Percentiles rank a stretch among this genome's conserved stretches.
Evolutionary conservation across 805 yeast genomes (phyloP).

Genomic region (Saccharomycopsis sp.): DNA sequence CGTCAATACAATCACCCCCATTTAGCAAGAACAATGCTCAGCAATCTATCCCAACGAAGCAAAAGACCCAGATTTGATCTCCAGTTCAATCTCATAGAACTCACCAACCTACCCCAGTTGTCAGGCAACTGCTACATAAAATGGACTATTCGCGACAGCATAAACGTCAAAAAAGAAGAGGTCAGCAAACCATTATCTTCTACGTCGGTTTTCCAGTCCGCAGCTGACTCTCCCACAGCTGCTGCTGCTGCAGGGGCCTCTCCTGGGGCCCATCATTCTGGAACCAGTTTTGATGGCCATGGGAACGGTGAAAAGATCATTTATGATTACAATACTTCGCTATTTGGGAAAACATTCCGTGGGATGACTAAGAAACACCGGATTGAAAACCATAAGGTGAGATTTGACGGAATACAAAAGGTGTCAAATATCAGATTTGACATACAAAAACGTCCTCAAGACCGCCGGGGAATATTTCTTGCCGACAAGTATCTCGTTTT

Average conservation of each 20-base stretch:
- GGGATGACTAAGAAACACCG: conserved; percentile 36
- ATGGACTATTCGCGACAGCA: conserved; percentile 50
- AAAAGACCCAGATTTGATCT: conserved; percentile 14
- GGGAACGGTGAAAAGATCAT: neutral
- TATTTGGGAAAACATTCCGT: conserved; percentile 22
- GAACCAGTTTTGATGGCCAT: neutral
- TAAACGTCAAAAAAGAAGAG: conserved; percentile 23
- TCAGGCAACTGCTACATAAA: conserved; percentile 62
- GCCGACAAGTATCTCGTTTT: conserved; percentile 34
- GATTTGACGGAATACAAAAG: conserved; percentile 37
- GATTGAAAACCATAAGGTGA: conserved; percentile 46
- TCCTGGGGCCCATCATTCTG: neutral
- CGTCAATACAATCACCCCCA: too few species aligned
- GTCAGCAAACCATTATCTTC: conserved; percentile 15
- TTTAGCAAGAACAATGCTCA: conserved; percentile 8
- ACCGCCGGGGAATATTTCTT: conserved; percentile 32
- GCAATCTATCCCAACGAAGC: conserved; percentile 9
- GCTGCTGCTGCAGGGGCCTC: neutral
- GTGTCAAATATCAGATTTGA: conserved; percentile 15
- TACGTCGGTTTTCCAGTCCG: conserved; percentile 4
- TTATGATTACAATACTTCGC: conserved; percentile 3
- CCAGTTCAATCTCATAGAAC: conserved; percentile 32
- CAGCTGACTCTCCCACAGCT: neutral
- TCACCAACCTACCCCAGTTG: conserved; percentile 80
- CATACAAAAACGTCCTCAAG: conserved; percentile 33